These are phyloP conservation scores for Postia placenta DNA, from an alignment of 768 basidiomycete genomes.

Conservation along the genomic window DNA sequence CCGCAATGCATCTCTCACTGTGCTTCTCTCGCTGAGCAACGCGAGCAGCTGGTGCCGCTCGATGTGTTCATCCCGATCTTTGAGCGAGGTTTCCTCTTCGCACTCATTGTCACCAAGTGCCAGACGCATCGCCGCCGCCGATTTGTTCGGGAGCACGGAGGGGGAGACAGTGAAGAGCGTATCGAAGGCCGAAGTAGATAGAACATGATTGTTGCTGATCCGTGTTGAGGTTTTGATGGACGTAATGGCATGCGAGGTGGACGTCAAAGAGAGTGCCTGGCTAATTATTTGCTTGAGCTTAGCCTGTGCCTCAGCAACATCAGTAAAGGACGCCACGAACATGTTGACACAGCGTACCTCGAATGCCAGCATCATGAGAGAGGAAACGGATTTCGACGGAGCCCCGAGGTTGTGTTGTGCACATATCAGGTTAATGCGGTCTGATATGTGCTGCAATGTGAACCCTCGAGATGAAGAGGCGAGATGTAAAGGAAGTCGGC, in stretches of 20 bases:
- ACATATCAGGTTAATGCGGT: constrained; percentile 75
- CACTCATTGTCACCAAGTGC: constrained; percentile 50
- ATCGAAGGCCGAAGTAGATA: constrained; percentile 68
- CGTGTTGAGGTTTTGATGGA: constrained; percentile 59
- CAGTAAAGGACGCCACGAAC: background rate
- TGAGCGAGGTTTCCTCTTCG: constrained; percentile 51
- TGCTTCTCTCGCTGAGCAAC: constrained; percentile 65
- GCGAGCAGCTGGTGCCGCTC: constrained; percentile 76
- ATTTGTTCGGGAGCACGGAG: constrained; percentile 70
- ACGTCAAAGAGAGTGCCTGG: constrained; percentile 71
- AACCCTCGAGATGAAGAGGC: constrained; percentile 68
- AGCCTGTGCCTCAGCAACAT: constrained; percentile 37
- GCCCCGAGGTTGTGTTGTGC: constrained; percentile 65
- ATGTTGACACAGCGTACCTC: too few species aligned
- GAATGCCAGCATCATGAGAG: constrained; percentile 70
- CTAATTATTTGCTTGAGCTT: constrained; percentile 82
- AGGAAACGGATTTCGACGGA: constrained; percentile 57
- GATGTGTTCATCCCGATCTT: constrained; percentile 51
- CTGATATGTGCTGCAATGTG: constrained; percentile 70
- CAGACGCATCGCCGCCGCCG: constrained; percentile 70
- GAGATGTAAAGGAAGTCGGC: constrained; percentile 65
- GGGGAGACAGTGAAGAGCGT: constrained; percentile 74
- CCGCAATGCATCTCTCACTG: constrained; percentile 54
- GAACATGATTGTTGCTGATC: constrained; percentile 33
- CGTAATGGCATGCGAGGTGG: constrained; percentile 68